These are phyloP conservation scores for Protomyces inundatus DNA, from an alignment of 1,139 yeast genomes.

Conservation along the genomic window DNA sequence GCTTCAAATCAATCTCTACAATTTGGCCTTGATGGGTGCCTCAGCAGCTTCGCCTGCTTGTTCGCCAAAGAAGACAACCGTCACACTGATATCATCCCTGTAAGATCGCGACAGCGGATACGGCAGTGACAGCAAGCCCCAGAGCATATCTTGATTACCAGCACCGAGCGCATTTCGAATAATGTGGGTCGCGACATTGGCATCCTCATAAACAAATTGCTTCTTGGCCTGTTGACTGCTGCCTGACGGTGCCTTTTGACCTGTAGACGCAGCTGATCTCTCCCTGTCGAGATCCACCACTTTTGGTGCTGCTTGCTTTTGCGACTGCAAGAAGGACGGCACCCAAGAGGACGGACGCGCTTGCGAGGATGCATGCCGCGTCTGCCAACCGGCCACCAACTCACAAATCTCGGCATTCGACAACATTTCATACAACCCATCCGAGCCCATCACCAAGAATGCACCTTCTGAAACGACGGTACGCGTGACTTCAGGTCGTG, in stretches of 20 bases:
- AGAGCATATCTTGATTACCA: conserved; percentile 77
- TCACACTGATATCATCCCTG: conserved; percentile 92
- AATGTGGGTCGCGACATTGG: conserved; percentile 85
- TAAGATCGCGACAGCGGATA: conserved; percentile 85
- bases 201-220: conserved; percentile 45
- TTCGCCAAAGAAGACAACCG: conserved; percentile 85
- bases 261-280: background rate
- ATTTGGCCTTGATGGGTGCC: conserved; percentile 1
- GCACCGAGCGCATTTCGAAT: conserved; percentile 93
- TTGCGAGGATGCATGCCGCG: background rate
- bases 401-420: conserved; percentile 90
- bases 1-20: background rate
- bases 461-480: conserved; percentile 74
- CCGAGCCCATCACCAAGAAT: conserved; percentile 88
- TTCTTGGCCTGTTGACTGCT: conserved; percentile 9
- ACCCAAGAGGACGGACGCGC: conserved; percentile 6
- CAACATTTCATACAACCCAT: conserved; percentile 87
- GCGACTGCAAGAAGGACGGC: conserved; percentile 12
- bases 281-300: background rate
- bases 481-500: conserved; percentile 87
- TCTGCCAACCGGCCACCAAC: conserved; percentile 91
- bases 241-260: conserved; percentile 4
- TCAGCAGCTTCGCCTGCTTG: conserved; percentile 14
- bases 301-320: background rate
- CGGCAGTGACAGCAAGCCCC: conserved; percentile 88